phyloP scores from a whole-genome alignment of 2,329 filamentous ascomycete species.

The Gaeumannomyces sp. region DNA sequence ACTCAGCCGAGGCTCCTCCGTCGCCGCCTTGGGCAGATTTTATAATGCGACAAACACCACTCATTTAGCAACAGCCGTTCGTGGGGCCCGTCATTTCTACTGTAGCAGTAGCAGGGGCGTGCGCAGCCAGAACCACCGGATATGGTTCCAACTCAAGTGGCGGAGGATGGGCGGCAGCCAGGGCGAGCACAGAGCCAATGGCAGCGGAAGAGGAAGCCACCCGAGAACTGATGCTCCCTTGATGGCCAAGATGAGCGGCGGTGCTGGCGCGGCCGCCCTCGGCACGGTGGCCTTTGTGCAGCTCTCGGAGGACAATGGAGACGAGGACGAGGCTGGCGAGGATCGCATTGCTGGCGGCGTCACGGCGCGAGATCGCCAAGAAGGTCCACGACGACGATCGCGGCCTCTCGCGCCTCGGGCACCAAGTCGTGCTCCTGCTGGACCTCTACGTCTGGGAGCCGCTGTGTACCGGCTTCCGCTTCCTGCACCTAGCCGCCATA shows the following conservation, averaged over 20 bases:
- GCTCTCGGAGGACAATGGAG: conserved; percentile 48
- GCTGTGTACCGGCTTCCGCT: conserved; percentile 77
- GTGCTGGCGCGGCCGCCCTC: conserved; percentile 32
- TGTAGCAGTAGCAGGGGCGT: neutral
- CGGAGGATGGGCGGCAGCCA: neutral
- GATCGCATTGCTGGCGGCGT: conserved; percentile 80
- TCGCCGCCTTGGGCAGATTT: neutral
- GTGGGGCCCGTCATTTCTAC: neutral
- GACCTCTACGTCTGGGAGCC: conserved; percentile 78
- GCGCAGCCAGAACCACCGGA: neutral
- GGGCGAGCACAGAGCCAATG: neutral
- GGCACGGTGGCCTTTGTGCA: conserved; percentile 53
- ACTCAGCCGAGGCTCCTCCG: neutral
- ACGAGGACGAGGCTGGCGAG: conserved; percentile 62
- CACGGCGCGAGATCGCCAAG: conserved; percentile 69
- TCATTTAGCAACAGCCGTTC: neutral
- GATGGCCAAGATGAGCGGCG: conserved; percentile 2
- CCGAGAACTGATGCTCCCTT: neutral
- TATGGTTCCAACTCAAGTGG: neutral
- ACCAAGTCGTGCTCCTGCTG: conserved; percentile 58
- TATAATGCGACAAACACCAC: neutral
- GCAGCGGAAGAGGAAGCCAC: neutral
- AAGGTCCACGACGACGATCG: conserved; percentile 56
- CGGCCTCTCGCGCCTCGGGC: conserved; percentile 51
- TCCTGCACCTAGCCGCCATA: conserved; percentile 78